These are phyloP conservation scores for Pancytospora philotis DNA, from an alignment of 371 early-diverging fungal genomes.

Conservation along the genomic window DNA sequence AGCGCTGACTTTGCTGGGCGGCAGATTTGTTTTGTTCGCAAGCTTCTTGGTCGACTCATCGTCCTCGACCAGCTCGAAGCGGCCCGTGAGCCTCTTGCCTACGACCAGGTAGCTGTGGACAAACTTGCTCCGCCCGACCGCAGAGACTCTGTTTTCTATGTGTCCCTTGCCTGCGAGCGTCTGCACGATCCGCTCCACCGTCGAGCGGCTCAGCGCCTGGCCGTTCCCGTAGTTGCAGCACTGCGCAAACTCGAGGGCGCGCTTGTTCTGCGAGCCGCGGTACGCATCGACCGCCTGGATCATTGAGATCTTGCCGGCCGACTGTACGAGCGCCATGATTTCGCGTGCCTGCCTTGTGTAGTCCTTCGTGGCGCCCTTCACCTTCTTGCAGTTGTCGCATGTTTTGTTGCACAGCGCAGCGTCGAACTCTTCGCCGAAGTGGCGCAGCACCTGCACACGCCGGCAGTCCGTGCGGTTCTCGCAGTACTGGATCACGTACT, in stretches of 20 bases:
- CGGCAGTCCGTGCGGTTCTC: constrained; percentile 85
- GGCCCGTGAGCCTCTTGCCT: background rate
- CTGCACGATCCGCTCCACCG: constrained; percentile 40
- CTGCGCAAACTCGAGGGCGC: constrained; percentile 61
- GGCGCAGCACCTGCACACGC: constrained; percentile 72
- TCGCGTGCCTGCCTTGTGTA: constrained; percentile 44
- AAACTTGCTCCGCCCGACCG: constrained; percentile 1
- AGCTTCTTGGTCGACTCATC: too few species aligned
- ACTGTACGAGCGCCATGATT: constrained; percentile 30
- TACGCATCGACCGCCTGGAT: constrained; percentile 68
- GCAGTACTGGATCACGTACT: constrained; percentile 77
- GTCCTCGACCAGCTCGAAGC: background rate
- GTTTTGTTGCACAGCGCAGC: constrained; percentile 65
- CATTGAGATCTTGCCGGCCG: constrained; percentile 64
- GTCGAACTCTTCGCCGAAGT: constrained; percentile 84
- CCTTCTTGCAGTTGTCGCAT: constrained; percentile 77
- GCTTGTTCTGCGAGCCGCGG: constrained; percentile 64
- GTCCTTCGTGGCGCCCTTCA: constrained; percentile 24
- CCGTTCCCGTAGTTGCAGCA: constrained; percentile 64
- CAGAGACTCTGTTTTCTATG: constrained; percentile 26
- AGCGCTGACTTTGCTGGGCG: too few species aligned
- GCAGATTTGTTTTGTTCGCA: too few species aligned
- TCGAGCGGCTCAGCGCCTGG: constrained; percentile 46
- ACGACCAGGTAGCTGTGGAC: constrained; percentile 7
- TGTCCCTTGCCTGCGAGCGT: constrained; percentile 43